phyloP scores from a whole-genome alignment of 345 rosid species.

The Hevea brasiliensis region DNA sequence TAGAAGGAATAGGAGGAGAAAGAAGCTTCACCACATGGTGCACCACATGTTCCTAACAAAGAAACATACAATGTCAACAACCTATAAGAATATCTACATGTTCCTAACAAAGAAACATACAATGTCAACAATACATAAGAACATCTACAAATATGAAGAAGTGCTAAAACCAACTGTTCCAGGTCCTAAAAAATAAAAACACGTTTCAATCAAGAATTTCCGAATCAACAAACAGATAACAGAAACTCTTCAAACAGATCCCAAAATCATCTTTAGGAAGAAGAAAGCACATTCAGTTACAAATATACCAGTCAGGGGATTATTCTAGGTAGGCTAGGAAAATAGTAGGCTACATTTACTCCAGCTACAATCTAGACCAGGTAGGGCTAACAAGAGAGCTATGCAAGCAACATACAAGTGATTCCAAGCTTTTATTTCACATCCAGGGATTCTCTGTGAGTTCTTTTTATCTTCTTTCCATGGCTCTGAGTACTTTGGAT shows the following conservation, averaged over 20 bases:
- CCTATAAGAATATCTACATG: neutral
- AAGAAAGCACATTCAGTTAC: neutral
- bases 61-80: conserved; percentile 15
- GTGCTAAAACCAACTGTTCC: neutral
- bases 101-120: too few relatives aligned
- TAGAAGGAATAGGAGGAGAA: conserved; percentile 52
- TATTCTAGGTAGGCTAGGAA: neutral
- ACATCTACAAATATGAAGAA: neutral
- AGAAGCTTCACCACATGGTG: conserved; percentile 60
- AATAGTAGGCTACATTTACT: neutral
- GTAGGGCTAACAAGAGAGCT: neutral
- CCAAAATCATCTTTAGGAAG: neutral
- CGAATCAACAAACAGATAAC: neutral
- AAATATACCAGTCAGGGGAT: neutral
- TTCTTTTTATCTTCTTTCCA: too few relatives aligned
- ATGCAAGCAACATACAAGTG: neutral
- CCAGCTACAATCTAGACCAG: neutral
- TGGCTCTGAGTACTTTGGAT: too few relatives aligned
- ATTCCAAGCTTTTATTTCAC: too few relatives aligned
- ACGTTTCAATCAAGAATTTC: neutral
- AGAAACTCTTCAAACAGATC: neutral
- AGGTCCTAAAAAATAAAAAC: neutral
- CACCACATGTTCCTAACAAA: conserved; percentile 61
- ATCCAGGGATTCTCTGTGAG: too few relatives aligned
- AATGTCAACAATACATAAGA: too few relatives aligned